phyloP scores from a whole-genome alignment of 2,329 filamentous ascomycete species.

The Pseudogymnoascus sp. region DNA sequence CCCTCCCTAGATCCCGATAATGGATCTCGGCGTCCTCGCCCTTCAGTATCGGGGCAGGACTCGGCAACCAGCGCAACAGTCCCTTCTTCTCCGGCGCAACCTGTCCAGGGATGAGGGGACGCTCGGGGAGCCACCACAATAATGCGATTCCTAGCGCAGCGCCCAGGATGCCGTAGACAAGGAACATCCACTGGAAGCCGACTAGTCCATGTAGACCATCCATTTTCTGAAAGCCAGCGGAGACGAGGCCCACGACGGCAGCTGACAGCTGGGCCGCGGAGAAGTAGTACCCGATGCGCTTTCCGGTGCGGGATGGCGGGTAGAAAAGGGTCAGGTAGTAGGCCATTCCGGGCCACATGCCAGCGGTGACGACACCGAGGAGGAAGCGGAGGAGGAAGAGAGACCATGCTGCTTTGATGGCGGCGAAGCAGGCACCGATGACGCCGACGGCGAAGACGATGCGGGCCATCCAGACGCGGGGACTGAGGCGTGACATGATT shows the following conservation, averaged over 20 bases:
- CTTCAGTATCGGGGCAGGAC: constrained; percentile 60
- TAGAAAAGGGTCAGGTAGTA: constrained; percentile 92
- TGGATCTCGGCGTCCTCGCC: constrained; percentile 75
- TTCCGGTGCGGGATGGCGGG: constrained; percentile 75
- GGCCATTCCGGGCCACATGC: constrained; percentile 93
- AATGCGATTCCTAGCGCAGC: constrained; percentile 63
- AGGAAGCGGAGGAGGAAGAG: constrained; percentile 62
- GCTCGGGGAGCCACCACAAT: constrained; percentile 86
- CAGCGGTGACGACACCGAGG: constrained; percentile 78
- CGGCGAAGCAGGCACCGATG: constrained; percentile 76
- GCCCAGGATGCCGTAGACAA: constrained; percentile 73
- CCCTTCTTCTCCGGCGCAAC: constrained; percentile 31
- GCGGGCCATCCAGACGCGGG: constrained; percentile 83
- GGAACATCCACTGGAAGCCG: constrained; percentile 89
- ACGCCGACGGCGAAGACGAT: constrained; percentile 83
- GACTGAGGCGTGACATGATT: constrained; percentile 77
- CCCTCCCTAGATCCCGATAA: constrained; percentile 72
- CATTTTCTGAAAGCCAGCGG: constrained; percentile 87
- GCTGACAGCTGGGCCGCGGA: constrained; percentile 84
- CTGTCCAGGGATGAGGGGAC: constrained; percentile 68
- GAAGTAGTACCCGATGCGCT: constrained; percentile 83
- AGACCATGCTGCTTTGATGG: constrained; percentile 75
- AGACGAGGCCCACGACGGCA: constrained; percentile 80
- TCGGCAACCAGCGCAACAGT: constrained; percentile 58
- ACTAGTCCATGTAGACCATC: constrained; percentile 68